Evolutionary conservation across 371 early-diverging fungal species (phyloP).

Genomic region (Saksenaea vasiformis): DNA sequence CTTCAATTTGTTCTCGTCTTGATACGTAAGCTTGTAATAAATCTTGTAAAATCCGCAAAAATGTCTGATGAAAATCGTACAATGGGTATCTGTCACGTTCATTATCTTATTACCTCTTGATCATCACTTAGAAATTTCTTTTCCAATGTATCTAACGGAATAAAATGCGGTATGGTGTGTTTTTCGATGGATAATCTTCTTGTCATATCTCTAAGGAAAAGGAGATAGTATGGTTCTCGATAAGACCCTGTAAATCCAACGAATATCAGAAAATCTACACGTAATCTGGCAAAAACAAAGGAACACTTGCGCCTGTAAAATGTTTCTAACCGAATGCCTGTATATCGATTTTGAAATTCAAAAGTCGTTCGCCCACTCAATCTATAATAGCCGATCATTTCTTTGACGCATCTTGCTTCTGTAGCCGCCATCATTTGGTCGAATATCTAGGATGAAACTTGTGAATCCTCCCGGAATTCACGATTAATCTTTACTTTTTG

Average conservation of each 20-base stretch:
- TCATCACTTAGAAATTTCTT: constrained; percentile 26
- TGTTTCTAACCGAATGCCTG: constrained; percentile 45
- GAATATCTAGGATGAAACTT: constrained; percentile 20
- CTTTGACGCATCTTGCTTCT: constrained; percentile 29
- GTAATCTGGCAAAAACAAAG: neutral
- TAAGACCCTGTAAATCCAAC: constrained; percentile 13
- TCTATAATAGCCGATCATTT: constrained; percentile 40
- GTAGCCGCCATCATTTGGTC: constrained; percentile 28
- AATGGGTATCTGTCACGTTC: neutral
- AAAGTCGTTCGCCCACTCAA: constrained; percentile 34
- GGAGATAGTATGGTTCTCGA: constrained; percentile 38
- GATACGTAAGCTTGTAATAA: constrained; percentile 39
- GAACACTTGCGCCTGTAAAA: constrained; percentile 29
- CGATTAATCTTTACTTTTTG: constrained; percentile 18
- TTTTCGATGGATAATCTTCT: constrained; percentile 12
- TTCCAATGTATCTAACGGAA: constrained; percentile 23
- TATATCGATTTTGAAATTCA: constrained; percentile 21
- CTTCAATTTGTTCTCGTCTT: constrained; percentile 35
- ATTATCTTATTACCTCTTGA: constrained; percentile 20
- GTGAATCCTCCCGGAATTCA: neutral
- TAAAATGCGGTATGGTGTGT: constrained; percentile 44
- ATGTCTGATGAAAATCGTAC: constrained; percentile 19
- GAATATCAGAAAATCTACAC: neutral
- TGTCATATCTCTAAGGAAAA: constrained; percentile 21
- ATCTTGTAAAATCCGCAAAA: constrained; percentile 39